Base-by-base conservation (phyloP, 2,329 filamentous ascomycete genomes). In the Stagonosporopsis vannaccii region DNA sequence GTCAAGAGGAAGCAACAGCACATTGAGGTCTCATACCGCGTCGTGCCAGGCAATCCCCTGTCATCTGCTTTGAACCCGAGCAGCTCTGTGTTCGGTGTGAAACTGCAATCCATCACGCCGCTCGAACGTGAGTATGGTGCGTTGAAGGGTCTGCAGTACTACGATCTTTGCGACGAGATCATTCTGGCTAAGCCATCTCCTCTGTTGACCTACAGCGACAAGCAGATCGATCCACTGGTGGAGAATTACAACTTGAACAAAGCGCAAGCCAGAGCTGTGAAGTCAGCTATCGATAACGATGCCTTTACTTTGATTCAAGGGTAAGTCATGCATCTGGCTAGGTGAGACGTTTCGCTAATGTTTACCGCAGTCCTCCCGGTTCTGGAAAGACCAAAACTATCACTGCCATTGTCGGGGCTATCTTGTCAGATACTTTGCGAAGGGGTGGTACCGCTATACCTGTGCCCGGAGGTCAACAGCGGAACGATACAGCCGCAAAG, bases 371-470 rank as follows among this genome's bases (percentile, higher is more conserved):
- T 51, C 95, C 95, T 46, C 95, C 95, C 1, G 95, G 95, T 75
- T 97, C 95, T 4, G 95, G 94, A 71, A 99, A 99, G 79, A 99
- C 95, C 0, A 99, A 99, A 75, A 99, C 95, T 0, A 99, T 99
- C 58, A 86, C 96, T 52, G 95, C 94, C 28, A 96, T 99, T 82
- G 93, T 98, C 22, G 95, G 95, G 32, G 91, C 92, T 33, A 81
- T 99, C 15, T 76, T 97, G 40, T 90, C 87, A 6, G 84, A 85
- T 35, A 81, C 66, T 45, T 82, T 85, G 48, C 79, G 80, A 47
- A 68, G 74, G 22, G 78, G 79, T 36, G 82, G 80, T 8, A 80
- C 82, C 13, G 74, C 81, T 17, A 77, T 81, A 42, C 61, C 65
- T 19, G 63, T 79, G 44, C 79, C 79, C 13, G 72, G 67, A 6